phyloP scores from a whole-genome alignment of 225 moss, liverwort and hornwort species.

The Takakia lepidozioides region DNA sequence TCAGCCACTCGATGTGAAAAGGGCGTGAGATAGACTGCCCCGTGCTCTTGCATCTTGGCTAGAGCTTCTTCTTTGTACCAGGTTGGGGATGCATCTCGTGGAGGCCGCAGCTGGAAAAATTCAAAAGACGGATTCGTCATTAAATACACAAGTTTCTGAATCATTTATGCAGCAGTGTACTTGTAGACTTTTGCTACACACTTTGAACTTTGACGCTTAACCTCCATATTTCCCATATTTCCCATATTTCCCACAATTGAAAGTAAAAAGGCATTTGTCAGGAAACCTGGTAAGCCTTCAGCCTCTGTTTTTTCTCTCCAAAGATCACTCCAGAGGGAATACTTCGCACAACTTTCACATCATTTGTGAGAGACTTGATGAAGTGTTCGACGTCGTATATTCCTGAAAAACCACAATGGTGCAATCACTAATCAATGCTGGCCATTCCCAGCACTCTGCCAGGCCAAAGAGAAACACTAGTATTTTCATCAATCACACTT shows the following conservation, averaged over 20 bases:
- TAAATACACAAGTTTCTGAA: no score
- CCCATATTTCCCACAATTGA: neutral
- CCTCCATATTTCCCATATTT: no score
- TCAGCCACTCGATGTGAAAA: slow-evolving; percentile 71
- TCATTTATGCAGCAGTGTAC: no score
- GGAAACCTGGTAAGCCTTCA: slow-evolving; percentile 71
- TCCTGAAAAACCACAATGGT: slow-evolving; percentile 75
- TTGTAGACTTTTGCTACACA: no score
- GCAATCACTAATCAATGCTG: slow-evolving; percentile 27
- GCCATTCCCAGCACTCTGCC: neutral
- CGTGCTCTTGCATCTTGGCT: slow-evolving; percentile 74
- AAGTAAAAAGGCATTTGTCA: no score
- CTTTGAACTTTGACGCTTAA: no score
- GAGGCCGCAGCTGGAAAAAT: slow-evolving; percentile 70
- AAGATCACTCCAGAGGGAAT: slow-evolving; percentile 50
- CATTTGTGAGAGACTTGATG: slow-evolving; percentile 64
- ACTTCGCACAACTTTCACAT: slow-evolving; percentile 60
- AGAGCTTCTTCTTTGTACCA: slow-evolving; percentile 84
- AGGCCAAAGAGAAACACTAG: no score
- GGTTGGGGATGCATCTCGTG: slow-evolving; percentile 54
- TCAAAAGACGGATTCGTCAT: no score
- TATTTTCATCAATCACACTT: no score
- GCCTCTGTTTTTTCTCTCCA: slow-evolving; percentile 40
- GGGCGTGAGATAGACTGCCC: slow-evolving; percentile 78
- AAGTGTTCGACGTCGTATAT: slow-evolving; percentile 87